These are phyloP conservation scores for Henningerozyma blattae DNA, from an alignment of 805 yeast genomes.

Conservation along the genomic window DNA sequence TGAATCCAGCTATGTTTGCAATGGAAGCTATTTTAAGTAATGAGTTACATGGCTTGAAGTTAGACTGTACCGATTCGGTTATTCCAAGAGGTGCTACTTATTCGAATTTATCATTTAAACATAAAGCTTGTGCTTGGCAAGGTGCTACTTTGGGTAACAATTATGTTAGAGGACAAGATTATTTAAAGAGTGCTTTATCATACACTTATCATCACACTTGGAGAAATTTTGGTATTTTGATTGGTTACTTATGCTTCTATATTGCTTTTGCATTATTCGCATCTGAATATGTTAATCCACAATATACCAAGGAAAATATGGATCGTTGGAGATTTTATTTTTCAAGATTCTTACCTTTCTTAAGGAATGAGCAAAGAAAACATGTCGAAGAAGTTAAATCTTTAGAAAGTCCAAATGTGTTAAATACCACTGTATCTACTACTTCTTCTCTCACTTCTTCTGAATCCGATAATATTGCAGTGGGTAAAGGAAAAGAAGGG, in stretches of 20 bases:
- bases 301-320: constrained; percentile 9
- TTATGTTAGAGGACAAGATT: constrained; percentile 45
- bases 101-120: constrained; percentile 24
- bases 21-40: constrained; percentile 54
- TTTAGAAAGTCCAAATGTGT: background rate
- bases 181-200: constrained; percentile 33
- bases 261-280: constrained; percentile 18
- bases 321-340: constrained; percentile 3
- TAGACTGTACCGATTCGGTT: constrained; percentile 39
- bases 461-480: constrained; percentile 4
- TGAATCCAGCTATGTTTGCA: constrained; percentile 45
- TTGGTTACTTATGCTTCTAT: constrained; percentile 37
- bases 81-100: constrained; percentile 54
- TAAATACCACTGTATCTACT: constrained; percentile 5
- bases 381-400: background rate
- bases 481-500: constrained; percentile 2
- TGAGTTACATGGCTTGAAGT: constrained; percentile 48
- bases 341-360: constrained; percentile 2
- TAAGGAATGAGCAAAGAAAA: background rate
- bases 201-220: constrained; percentile 53
- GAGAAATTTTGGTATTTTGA: constrained; percentile 63
- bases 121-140: constrained; percentile 43
- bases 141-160: constrained; percentile 48
- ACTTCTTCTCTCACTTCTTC: constrained; percentile 4
- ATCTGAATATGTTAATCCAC: constrained; percentile 22